phyloP scores from a whole-genome alignment of 495 filamentous ascomycete genomes.

The Aspergillus baeticus region DNA sequence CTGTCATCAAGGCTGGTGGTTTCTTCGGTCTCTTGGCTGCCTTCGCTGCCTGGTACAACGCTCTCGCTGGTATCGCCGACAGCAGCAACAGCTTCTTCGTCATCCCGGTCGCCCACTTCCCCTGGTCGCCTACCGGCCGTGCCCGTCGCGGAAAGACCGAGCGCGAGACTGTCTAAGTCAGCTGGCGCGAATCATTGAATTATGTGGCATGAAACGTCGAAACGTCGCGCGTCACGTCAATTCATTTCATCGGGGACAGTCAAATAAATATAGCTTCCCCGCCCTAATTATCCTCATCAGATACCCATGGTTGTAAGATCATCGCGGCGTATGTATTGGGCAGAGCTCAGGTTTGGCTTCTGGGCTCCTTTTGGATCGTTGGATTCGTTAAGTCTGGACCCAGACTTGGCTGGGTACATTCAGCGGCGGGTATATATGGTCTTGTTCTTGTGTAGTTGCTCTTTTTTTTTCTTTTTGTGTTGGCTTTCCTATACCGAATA shows the following conservation, averaged over 20 bases:
- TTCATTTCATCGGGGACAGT: neutral
- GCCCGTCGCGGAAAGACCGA: slow-evolving; percentile 46
- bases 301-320: slow-evolving; percentile 37
- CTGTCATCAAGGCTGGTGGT: slow-evolving; percentile 75
- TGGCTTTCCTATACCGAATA: neutral
- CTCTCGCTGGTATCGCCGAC: slow-evolving; percentile 91
- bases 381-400: neutral
- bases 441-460: too few species aligned
- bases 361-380: slow-evolving; percentile 2
- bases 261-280: neutral
- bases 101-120: slow-evolving; percentile 93
- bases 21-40: slow-evolving; percentile 85
- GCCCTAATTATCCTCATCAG: slow-evolving; percentile 26
- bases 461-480: neutral
- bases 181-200: neutral
- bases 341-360: neutral
- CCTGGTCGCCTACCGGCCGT: slow-evolving; percentile 88
- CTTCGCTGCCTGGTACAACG: slow-evolving; percentile 96
- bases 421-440: slow-evolving; percentile 4
- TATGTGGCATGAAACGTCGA: neutral
- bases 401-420: neutral
- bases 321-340: slow-evolving; percentile 7
- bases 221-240: too few species aligned
- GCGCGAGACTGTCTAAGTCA: slow-evolving; percentile 35
- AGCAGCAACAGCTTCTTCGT: slow-evolving; percentile 91